Evolutionary conservation across 345 rosid genomes (phyloP).

Genomic region (Lumnitzera racemosa): DNA sequence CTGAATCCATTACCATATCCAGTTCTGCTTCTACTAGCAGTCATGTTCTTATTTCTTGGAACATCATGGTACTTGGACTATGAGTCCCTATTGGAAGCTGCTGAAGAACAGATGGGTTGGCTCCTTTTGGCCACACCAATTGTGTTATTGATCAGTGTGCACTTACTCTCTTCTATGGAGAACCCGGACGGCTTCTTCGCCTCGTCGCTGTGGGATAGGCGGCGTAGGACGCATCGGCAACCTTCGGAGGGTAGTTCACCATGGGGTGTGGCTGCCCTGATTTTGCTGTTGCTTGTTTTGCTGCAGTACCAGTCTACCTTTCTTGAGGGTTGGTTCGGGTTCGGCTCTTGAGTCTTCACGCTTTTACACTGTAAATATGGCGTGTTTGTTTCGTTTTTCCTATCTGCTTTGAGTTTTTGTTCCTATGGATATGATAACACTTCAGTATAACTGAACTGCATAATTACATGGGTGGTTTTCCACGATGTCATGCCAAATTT

Average conservation of each 20-base stretch:
- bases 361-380: too few relatives aligned
- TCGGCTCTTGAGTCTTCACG: too few relatives aligned
- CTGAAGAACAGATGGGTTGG: slow-evolving; percentile 47
- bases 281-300: slow-evolving; percentile 63
- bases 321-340: slow-evolving; percentile 53
- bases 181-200: slow-evolving; percentile 35
- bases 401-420: too few relatives aligned
- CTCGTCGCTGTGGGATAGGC: slow-evolving; percentile 46
- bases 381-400: too few relatives aligned
- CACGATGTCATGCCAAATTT: too few relatives aligned
- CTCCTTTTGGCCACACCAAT: slow-evolving; percentile 54
- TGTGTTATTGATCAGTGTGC: slow-evolving; percentile 40
- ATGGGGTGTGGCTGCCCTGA: slow-evolving; percentile 88
- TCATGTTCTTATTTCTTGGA: slow-evolving; percentile 44
- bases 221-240: slow-evolving; percentile 26
- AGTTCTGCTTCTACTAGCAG: slow-evolving; percentile 64
- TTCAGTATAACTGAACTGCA: too few relatives aligned
- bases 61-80: slow-evolving; percentile 58
- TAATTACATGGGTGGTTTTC: too few relatives aligned
- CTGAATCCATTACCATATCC: slow-evolving; percentile 82
- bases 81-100: slow-evolving; percentile 48
- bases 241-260: slow-evolving; percentile 79
- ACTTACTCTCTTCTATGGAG: slow-evolving; percentile 63
- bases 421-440: too few relatives aligned
- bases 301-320: slow-evolving; percentile 63